These are phyloP conservation scores for cucumber (Cucumis sativus) DNA, from an alignment of 306 rosid species.

Conservation along the genomic window Cucumber_9930_V3 NC_026661.2:4601501-4602000, in stretches of 20 bases:
- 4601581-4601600: neutral
- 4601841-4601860: neutral
- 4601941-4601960: conserved; percentile 37
- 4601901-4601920: neutral
- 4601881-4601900: neutral
- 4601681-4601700: neutral
- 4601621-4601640: neutral
- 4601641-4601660: neutral
- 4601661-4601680: neutral
- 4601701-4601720: neutral
- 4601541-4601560: too few species aligned
- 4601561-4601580: too few species aligned
- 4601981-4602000: conserved; percentile 44
- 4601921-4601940: conserved; percentile 6
- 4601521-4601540: too few species aligned
- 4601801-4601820: neutral
- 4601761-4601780: neutral
- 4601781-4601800: neutral
- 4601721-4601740: neutral
- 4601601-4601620: neutral
- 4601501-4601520: too few species aligned
- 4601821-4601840: neutral
- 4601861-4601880: neutral
- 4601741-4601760: neutral
- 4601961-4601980: conserved; percentile 42